phyloP scores from a whole-genome alignment of 306 rosid species.

The Crotalaria pallida region DNA sequence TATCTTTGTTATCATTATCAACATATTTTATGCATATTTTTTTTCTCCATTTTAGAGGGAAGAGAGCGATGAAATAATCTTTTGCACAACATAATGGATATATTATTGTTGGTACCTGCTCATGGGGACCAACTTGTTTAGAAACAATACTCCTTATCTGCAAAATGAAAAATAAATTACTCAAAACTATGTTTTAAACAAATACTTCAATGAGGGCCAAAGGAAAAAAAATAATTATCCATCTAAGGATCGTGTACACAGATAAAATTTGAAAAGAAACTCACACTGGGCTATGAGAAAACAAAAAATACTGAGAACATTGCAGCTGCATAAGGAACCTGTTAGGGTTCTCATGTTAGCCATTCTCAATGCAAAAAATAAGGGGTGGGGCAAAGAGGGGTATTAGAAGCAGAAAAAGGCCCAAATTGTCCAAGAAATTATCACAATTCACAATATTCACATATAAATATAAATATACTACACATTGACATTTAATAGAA shows the following conservation, averaged over 20 bases:
- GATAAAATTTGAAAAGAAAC: slow-evolving; percentile 30
- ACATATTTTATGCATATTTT: neutral
- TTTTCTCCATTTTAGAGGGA: too few relatives aligned
- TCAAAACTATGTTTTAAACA: neutral
- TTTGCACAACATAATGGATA: neutral
- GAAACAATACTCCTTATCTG: too few relatives aligned
- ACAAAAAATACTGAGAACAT: slow-evolving; percentile 55
- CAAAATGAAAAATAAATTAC: slow-evolving; percentile 11
- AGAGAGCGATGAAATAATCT: too few relatives aligned
- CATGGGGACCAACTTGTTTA: too few relatives aligned
- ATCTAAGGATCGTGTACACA: neutral
- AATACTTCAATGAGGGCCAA: neutral
- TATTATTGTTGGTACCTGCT: slow-evolving; percentile 50
- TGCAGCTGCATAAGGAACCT: too few relatives aligned
- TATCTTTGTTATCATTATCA: too few relatives aligned
- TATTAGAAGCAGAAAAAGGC: too few relatives aligned
- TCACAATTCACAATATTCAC: slow-evolving; percentile 35
- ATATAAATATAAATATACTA: neutral
- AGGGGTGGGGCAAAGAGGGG: too few relatives aligned
- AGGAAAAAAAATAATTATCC: neutral
- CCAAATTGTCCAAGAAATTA: too few relatives aligned
- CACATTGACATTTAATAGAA: neutral
- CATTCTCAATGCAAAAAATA: too few relatives aligned
- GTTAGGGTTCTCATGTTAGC: too few relatives aligned
- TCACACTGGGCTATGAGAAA: slow-evolving; percentile 84